Base-by-base conservation (phyloP, 2,329 filamentous ascomycete genomes). In the Scorias spongiosa region DNA sequence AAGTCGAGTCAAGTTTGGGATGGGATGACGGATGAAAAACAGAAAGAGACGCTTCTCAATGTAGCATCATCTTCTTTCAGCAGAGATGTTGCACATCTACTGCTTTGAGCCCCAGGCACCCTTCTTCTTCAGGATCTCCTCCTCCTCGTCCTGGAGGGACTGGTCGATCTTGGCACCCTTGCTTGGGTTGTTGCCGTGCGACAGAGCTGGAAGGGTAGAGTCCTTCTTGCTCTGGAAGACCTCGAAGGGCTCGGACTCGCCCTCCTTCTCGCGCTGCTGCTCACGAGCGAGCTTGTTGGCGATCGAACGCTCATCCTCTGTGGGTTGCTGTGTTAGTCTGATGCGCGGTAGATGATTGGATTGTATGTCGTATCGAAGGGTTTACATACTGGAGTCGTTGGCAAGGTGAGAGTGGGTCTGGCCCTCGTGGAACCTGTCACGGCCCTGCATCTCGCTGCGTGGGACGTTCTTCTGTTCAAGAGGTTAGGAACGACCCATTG, bases 151-250 rank as follows among this genome's bases (percentile, higher is more conserved):
- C 56, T 74, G 67, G 40, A 87, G 52, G 62, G 82, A 59, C 46
- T 81, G 74, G 60, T 87, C 82, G 45, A 85, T 71, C 69, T 81
- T 74, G 18, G 81, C 82, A 14, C 82, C 81, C 56, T 69, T 75
- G 15, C 76, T 81, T 2, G 81, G 82, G 64, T 85, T 71, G 58
- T 86, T 86, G 47, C 81, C 81, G 57, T 87, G 81, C 50, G 70
- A 57, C 52, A 65, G 73, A 44, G 81, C 81, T 75, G 65, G 64
- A 38, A 66, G 51, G 2, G 62, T 84, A 2, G 80, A 70, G 52
- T 85, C 79, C 54, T 75, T 63, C 65, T 81, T 72, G 43, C 49
- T 53, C 54, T 58, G 54, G 48, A 54, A 34, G 40, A 51, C 53
- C 53, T 70, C 65, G 39, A 62, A 49, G 39, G 53, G 51, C 44